A percentile compares a stretch with the other conserved stretches of the same genome.
These are phyloP conservation scores for Coniosporium apollinis DNA, from an alignment of 495 filamentous ascomycete genomes.

Conservation along the genomic window DNA sequence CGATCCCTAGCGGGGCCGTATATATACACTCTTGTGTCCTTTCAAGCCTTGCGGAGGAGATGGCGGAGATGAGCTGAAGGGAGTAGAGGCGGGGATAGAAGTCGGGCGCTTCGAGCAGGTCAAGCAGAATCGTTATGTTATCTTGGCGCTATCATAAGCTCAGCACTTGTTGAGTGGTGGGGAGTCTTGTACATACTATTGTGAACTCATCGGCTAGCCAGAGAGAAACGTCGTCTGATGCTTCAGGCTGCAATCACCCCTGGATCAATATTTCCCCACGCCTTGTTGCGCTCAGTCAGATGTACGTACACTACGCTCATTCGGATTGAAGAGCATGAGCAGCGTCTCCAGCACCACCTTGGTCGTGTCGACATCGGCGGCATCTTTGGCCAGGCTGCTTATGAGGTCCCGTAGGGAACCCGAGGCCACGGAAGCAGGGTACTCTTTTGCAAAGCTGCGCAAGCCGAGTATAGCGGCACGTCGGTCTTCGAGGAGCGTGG, in stretches of 20 bases:
- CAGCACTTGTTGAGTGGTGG: conserved; percentile 12
- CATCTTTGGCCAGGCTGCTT: conserved; percentile 65
- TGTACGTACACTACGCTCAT: conserved; percentile 46
- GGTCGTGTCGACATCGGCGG: conserved; percentile 89
- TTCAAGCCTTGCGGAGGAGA: conserved; percentile 71
- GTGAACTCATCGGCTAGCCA: conserved; percentile 98
- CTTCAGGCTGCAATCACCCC: conserved; percentile 51
- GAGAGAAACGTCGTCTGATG: conserved; percentile 87
- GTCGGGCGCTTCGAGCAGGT: conserved; percentile 71
- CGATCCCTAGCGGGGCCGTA: conserved; percentile 72
- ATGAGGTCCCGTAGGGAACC: conserved; percentile 78
- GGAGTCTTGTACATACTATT: conserved; percentile 38
- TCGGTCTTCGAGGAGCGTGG: conserved; percentile 83
- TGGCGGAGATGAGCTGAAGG: conserved; percentile 74
- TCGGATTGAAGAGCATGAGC: conserved; percentile 73
- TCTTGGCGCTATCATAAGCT: conserved; percentile 65
- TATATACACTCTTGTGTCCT: conserved; percentile 93
- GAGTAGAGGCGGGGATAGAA: conserved; percentile 92
- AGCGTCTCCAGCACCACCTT: conserved; percentile 90
- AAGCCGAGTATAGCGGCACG: conserved; percentile 84
- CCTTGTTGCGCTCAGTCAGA: not conserved
- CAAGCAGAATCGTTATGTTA: conserved; percentile 81
- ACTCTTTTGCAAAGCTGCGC: conserved; percentile 87
- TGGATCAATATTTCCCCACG: conserved; percentile 15
- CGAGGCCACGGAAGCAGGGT: conserved; percentile 90